These are phyloP conservation scores for Ophiorrhiza pumila DNA, from an alignment of 257 asterid genomes.

Conservation along the genomic window DNA sequence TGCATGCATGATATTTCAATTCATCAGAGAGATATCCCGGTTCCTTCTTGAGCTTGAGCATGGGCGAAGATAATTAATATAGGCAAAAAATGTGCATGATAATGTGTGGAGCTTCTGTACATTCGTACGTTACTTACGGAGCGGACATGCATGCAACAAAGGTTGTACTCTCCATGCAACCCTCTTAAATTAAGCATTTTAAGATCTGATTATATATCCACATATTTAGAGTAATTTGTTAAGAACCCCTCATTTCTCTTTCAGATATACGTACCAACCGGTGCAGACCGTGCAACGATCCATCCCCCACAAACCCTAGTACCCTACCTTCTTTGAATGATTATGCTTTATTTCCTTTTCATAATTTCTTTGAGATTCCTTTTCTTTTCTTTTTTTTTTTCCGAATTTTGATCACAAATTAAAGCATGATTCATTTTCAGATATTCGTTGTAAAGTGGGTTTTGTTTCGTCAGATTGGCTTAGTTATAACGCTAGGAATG, in stretches of 20 bases:
- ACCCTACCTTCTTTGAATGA: neutral
- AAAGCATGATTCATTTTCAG: neutral
- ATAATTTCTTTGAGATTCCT: conserved; percentile 5
- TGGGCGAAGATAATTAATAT: too few species aligned
- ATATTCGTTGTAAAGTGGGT: neutral
- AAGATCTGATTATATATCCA: too few species aligned
- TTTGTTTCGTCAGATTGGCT: neutral
- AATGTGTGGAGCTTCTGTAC: too few species aligned
- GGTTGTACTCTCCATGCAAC: too few species aligned
- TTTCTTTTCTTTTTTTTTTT: neutral
- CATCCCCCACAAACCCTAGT: neutral
- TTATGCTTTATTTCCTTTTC: conserved; percentile 11
- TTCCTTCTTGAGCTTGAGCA: too few species aligned
- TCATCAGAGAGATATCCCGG: too few species aligned
- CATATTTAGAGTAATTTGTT: neutral
- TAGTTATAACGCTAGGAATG: neutral
- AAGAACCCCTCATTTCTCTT: neutral
- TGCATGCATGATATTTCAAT: too few species aligned
- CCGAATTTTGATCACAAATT: neutral
- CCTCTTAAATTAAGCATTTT: too few species aligned
- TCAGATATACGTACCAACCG: neutral
- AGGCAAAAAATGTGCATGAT: too few species aligned
- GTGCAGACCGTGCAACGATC: neutral
- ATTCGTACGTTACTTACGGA: too few species aligned
- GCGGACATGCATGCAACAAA: too few species aligned